Evolutionary conservation across 2,329 filamentous ascomycete species (phyloP).

Genomic region (Trichophyton verrucosum): DNA sequence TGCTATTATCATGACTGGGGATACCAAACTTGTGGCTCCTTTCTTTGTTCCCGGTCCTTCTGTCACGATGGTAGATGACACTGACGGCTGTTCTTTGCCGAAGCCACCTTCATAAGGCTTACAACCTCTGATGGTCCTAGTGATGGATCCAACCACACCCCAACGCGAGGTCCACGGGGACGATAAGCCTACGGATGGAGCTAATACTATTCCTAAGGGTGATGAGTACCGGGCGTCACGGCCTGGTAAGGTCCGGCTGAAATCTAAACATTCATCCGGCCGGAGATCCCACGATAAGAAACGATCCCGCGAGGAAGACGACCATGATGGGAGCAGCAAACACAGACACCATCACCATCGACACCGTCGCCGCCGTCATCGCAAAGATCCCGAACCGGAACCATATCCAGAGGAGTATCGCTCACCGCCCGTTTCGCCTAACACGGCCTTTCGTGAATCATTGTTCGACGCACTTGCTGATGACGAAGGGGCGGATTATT

Average conservation of each 20-base stretch:
- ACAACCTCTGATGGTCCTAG: not conserved
- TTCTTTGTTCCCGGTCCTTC: not conserved
- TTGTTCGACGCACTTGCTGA: conserved; percentile 95
- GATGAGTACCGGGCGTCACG: conserved; percentile 14
- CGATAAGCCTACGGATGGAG: not conserved
- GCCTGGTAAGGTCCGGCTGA: conserved; percentile 25
- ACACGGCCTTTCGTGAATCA: conserved; percentile 76
- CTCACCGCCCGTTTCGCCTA: conserved; percentile 44
- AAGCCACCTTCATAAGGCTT: not conserved
- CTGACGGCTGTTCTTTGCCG: not conserved
- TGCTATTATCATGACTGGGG: not conserved
- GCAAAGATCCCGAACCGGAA: conserved; percentile 13
- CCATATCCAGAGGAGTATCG: conserved; percentile 7
- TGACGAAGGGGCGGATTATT: conserved; percentile 89
- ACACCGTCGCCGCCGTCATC: conserved; percentile 19
- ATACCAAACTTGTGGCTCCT: not conserved
- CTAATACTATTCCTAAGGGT: not conserved
- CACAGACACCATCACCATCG: conserved; percentile 18
- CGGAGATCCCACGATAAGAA: not conserved
- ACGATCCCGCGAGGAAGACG: conserved; percentile 9
- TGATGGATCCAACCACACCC: not conserved
- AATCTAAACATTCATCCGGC: conserved; percentile 14
- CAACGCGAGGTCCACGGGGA: not conserved
- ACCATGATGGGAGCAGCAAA: conserved; percentile 7
- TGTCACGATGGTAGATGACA: not conserved